A percentile compares a stretch with the other conserved stretches of the same genome.
phyloP scores from a whole-genome alignment of 345 rosid genomes.

The Brassica carinata region DNA sequence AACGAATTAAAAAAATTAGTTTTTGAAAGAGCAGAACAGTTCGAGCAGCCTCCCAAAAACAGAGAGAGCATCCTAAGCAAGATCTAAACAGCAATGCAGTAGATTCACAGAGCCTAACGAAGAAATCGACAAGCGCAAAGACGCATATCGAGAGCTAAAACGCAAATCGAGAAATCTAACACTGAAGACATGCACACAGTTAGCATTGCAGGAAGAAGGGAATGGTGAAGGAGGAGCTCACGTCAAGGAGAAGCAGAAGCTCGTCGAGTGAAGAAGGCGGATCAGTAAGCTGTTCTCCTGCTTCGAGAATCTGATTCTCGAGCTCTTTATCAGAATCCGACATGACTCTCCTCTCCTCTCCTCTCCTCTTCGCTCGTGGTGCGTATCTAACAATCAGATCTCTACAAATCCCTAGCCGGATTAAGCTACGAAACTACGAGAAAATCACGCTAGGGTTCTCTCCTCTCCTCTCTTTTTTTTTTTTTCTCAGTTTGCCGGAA shows the following conservation, averaged over 20 bases:
- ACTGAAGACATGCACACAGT: constrained; percentile 29
- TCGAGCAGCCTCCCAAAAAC: neutral
- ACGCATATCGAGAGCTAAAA: neutral
- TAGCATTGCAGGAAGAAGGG: constrained; percentile 13
- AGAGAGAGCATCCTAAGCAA: neutral
- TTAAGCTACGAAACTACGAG: neutral
- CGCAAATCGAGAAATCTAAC: constrained; percentile 18
- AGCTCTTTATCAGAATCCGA: constrained; percentile 18
- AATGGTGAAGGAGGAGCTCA: constrained; percentile 40
- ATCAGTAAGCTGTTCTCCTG: constrained; percentile 57
- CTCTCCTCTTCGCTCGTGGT: neutral
- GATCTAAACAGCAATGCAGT: constrained; percentile 12
- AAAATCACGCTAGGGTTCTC: constrained; percentile 40
- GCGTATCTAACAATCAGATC: constrained; percentile 32
- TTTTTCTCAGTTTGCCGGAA: constrained; percentile 7
- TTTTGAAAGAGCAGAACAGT: neutral
- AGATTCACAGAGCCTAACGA: constrained; percentile 7
- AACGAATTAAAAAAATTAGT: neutral
- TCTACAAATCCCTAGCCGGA: constrained; percentile 24
- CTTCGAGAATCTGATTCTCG: constrained; percentile 62
- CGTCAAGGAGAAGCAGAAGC: constrained; percentile 83
- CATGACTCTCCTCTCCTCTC: neutral
- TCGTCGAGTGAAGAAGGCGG: constrained; percentile 68
- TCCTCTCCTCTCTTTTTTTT: neutral
- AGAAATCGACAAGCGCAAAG: neutral